A percentile compares a stretch with the other conserved stretches of the same genome.
These are phyloP conservation scores for Naegleria lovaniensis DNA, from an alignment of 208 protist species.

Conservation along the genomic window DNA sequence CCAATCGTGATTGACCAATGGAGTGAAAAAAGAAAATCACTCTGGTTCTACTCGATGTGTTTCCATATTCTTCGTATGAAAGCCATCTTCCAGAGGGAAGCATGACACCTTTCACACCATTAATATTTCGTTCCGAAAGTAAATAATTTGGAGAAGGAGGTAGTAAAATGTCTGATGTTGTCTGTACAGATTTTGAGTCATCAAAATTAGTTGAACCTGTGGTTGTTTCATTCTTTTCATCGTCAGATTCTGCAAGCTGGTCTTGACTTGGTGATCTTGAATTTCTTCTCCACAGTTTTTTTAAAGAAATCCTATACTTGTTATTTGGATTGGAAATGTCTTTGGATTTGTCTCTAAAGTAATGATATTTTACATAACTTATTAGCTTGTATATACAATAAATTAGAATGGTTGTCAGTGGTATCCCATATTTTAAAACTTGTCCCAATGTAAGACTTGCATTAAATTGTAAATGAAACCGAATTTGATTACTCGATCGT, in stretches of 20 bases:
- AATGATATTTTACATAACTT: not conserved
- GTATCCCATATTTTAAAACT: not conserved
- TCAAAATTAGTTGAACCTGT: not conserved
- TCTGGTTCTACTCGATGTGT: not conserved
- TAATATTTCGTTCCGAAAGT: not conserved
- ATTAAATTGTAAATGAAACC: not conserved
- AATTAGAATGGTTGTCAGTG: not conserved
- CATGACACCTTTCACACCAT: not conserved
- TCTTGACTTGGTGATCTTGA: not conserved
- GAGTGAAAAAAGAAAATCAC: slow-evolving; percentile 8
- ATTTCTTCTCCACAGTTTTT: not conserved
- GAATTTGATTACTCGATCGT: not conserved
- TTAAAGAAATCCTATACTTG: not conserved
- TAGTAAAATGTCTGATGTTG: not conserved
- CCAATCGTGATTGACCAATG: not conserved
- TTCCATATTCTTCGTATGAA: slow-evolving; percentile 13
- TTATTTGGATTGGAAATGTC: not conserved
- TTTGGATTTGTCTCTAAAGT: not conserved
- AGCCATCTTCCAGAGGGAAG: not conserved
- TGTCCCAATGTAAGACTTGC: not conserved
- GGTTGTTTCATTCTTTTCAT: not conserved
- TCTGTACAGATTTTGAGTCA: not conserved
- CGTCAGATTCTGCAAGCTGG: not conserved
- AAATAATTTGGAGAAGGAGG: not conserved
- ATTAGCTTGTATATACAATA: not conserved